These are phyloP conservation scores for Polytrichum commune DNA, from an alignment of 225 moss, liverwort and hornwort genomes.

Conservation along the genomic window DNA sequence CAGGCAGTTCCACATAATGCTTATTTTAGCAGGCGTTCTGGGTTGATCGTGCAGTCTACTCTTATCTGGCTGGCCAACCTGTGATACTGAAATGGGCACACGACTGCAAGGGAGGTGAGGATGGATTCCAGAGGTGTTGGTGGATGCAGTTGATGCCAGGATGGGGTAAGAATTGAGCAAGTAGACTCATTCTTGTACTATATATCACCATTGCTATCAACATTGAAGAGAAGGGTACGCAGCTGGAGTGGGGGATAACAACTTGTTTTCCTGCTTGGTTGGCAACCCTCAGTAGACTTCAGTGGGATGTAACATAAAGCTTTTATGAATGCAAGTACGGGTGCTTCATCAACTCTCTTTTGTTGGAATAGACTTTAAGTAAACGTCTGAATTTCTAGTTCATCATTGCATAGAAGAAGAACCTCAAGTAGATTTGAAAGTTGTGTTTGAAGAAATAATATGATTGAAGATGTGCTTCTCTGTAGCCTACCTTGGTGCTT, in stretches of 20 bases:
- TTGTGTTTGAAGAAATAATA: no score
- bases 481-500: no score
- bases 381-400: background rate
- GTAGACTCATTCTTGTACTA: conserved; percentile 68
- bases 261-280: conserved; percentile 62
- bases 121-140: conserved; percentile 9
- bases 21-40: conserved; percentile 50
- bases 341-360: conserved; percentile 35
- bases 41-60: conserved; percentile 31
- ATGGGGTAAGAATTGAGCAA: conserved; percentile 48
- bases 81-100: conserved; percentile 17
- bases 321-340: conserved; percentile 62
- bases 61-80: conserved; percentile 37
- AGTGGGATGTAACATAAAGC: conserved; percentile 60
- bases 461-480: no score
- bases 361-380: conserved; percentile 6
- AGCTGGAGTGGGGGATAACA: conserved; percentile 50
- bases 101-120: conserved; percentile 6
- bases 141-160: conserved; percentile 42
- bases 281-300: conserved; percentile 46
- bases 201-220: conserved; percentile 60
- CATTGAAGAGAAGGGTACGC: conserved; percentile 43
- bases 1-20: conserved; percentile 41
- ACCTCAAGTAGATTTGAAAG: no score
- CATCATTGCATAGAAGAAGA: background rate